Percentiles rank a stretch among this genome's conserved stretches.
Conservation (phyloP, 2,329 filamentous ascomycete genomes). For the Colletotrichum australisinense region DNA sequence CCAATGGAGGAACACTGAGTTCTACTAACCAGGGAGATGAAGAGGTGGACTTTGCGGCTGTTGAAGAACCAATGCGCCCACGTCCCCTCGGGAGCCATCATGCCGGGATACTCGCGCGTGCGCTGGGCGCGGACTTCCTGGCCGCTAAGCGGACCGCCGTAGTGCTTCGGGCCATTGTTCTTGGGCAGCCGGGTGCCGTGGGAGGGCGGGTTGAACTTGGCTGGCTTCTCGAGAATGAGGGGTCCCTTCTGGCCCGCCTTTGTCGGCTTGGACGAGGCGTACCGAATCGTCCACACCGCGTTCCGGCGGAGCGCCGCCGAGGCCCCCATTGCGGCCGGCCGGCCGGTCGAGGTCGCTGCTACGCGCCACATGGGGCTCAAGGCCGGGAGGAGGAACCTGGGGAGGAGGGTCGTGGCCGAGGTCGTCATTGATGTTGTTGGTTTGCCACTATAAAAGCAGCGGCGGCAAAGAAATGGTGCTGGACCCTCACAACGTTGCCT, state of each 20-base stretch:
- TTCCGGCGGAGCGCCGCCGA: conserved; percentile 15
- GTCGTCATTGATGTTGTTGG: conserved; percentile 50
- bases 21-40: conserved; percentile 80
- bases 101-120: conserved; percentile 83
- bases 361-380: conserved; percentile 66
- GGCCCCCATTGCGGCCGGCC: conserved; percentile 36
- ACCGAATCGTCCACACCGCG: conserved; percentile 39
- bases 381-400: conserved; percentile 76
- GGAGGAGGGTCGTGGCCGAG: conserved; percentile 65
- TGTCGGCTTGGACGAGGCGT: conserved; percentile 46
- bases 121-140: conserved; percentile 75
- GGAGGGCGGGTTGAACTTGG: conserved; percentile 91
- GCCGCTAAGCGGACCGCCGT: conserved; percentile 77
- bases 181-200: conserved; percentile 78
- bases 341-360: conserved; percentile 40
- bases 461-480: neutral
- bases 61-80: conserved; percentile 89
- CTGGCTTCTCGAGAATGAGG: conserved; percentile 84
- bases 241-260: conserved; percentile 59
- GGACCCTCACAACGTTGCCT: neutral
- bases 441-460: conserved; percentile 1
- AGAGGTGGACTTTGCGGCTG: conserved; percentile 79
- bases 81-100: conserved; percentile 86
- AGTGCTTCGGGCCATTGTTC: conserved; percentile 71
- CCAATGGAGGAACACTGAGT: neutral